Base-by-base conservation (phyloP, 2,329 filamentous ascomycete genomes). In the Colletotrichum sojae region DNA sequence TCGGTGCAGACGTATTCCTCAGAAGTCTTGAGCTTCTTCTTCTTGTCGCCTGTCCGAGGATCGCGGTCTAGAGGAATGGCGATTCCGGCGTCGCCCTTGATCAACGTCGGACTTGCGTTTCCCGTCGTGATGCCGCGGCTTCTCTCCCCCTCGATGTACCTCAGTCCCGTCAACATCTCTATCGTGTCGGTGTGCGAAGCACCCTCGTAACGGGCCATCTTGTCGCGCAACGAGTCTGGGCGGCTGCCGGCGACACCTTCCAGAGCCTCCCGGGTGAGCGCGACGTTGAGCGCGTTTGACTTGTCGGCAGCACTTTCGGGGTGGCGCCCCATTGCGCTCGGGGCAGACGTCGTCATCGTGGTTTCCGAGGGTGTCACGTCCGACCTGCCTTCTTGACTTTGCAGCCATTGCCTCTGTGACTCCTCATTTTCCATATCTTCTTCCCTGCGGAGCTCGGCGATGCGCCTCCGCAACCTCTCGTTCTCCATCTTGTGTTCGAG, bases 401-500 rank as follows among this genome's bases (percentile, higher is more conserved):
- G 87, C 49, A 83, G 77, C 84, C 88, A 91, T 52, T 90, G 86
- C 71, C 85, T 85, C 67, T 90, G 87, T 59, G 89, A 87, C 66
- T 90, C 88, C 68, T 92, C 91, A 16, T 87, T 86, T 70, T 97
- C 95, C 63, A 95, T 93, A 65, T 91, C 90, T 78, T 98, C 95
- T 79, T 98, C 95, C 70, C 89, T 88, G 73, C 93, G 93, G 63
- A 98, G 84, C 80, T 97, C 94, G 18, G 92, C 90, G 71, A 98
- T 97, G 51, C 94, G 90, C 74, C 94, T 92, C 75, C 90, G 90
- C 56, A 98, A 81, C 5, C 95, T 89, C 82, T 97, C 94, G 75
- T 98, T 97, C 79, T 98, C 95, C 63, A 97, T 95, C 81, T 98
- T 98, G 83, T 98, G 95, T 78, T 98, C 95, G 31, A 98, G 85